These are phyloP conservation scores for Fraxinus platypoda DNA, from an alignment of 305 asterid species.

Conservation along the genomic window DNA sequence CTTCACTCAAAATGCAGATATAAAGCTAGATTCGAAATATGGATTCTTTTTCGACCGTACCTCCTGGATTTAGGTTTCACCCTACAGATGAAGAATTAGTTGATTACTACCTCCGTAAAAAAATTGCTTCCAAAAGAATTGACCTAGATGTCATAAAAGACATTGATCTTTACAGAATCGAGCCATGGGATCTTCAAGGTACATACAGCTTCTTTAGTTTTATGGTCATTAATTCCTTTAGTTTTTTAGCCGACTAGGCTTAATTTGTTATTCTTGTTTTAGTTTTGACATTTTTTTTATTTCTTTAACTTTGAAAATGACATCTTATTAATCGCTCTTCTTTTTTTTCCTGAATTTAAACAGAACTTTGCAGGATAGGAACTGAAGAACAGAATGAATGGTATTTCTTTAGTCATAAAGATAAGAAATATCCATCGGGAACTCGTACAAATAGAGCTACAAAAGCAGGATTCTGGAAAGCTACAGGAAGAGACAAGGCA, in stretches of 20 bases:
- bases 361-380: slow-evolving; percentile 64
- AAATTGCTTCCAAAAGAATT: slow-evolving; percentile 53
- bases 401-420: slow-evolving; percentile 75
- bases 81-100: slow-evolving; percentile 83
- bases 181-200: slow-evolving; percentile 91
- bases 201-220: not conserved
- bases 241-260: not conserved
- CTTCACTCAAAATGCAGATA: slow-evolving; percentile 32
- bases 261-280: not conserved
- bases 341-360: not conserved
- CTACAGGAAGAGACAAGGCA: slow-evolving; percentile 81
- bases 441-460: slow-evolving; percentile 81
- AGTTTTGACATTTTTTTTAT: not conserved
- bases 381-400: slow-evolving; percentile 60
- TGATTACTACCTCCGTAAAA: slow-evolving; percentile 65
- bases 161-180: slow-evolving; percentile 67
- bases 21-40: slow-evolving; percentile 21
- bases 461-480: slow-evolving; percentile 82
- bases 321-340: not conserved
- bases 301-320: too few species aligned
- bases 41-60: slow-evolving; percentile 54
- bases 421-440: slow-evolving; percentile 70
- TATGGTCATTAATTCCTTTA: not conserved
- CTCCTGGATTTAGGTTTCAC: slow-evolving; percentile 81
- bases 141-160: slow-evolving; percentile 72